Evolutionary conservation across 208 protist species (phyloP).

Genomic region (Trypanosoma avium): DNA sequence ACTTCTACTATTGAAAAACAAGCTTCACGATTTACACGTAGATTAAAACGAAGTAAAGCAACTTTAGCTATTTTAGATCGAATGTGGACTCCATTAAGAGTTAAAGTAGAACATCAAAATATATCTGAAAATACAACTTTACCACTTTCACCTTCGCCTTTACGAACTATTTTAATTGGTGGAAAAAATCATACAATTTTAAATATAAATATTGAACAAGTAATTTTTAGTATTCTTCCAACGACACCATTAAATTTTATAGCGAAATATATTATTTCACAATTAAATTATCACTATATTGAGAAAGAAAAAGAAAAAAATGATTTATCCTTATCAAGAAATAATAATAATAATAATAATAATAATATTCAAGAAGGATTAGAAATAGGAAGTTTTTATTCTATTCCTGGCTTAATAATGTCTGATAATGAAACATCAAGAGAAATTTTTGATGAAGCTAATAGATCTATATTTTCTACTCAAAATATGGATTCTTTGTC

Average conservation of each 20-base stretch:
- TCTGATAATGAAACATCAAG: not conserved
- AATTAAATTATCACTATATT: conserved; percentile 6
- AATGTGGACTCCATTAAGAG: conserved; percentile 24
- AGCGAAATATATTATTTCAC: conserved; percentile 23
- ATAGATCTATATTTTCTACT: not conserved
- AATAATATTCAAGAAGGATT: no score
- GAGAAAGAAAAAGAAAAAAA: not conserved
- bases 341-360: not conserved
- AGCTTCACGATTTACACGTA: not conserved
- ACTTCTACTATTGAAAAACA: conserved; percentile 19
- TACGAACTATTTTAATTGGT: conserved; percentile 5
- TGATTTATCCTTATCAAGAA: not conserved
- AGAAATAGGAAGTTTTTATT: not conserved
- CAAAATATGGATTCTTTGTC: not conserved
- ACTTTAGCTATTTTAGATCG: conserved; percentile 10
- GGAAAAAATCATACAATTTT: conserved; percentile 11
- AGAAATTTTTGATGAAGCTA: not conserved
- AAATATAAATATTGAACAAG: not conserved
- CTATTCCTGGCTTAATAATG: not conserved
- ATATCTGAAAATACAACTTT: not conserved
- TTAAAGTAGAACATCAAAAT: conserved; percentile 7
- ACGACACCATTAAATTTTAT: conserved; percentile 26
- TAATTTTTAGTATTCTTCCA: conserved; percentile 18
- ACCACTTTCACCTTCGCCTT: not conserved
- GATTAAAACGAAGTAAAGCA: conserved; percentile 17